Percentiles rank a stretch among this genome's conserved stretches.
phyloP scores from a whole-genome alignment of 768 basidiomycete genomes.

The Boletellus ananiceps region DNA sequence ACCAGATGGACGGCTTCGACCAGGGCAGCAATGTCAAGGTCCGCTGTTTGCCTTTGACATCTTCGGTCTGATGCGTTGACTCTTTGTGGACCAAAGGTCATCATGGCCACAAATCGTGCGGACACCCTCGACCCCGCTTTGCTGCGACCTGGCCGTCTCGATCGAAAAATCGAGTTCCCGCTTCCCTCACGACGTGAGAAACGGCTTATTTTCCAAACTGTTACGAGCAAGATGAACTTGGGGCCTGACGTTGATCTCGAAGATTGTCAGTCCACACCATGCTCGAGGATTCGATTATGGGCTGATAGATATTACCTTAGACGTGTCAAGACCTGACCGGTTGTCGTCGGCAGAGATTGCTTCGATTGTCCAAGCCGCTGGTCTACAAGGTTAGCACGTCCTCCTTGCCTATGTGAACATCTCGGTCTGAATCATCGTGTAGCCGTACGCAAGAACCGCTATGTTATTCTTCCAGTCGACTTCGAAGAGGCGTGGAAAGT shows the following conservation, averaged over 20 bases:
- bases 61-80: background rate
- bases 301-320: constrained; percentile 38
- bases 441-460: constrained; percentile 97
- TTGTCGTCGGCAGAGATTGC: constrained; percentile 94
- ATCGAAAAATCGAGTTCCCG: constrained; percentile 99
- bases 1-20: constrained; percentile 99
- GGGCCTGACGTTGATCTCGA: constrained; percentile 97
- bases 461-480: constrained; percentile 93
- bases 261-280: constrained; percentile 68
- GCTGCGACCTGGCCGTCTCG: constrained; percentile 94
- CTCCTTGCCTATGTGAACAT: background rate
- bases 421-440: constrained; percentile 5
- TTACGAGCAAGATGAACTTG: constrained; percentile 95
- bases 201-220: constrained; percentile 96
- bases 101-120: constrained; percentile 99
- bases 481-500: constrained; percentile 99
- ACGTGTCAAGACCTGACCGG: constrained; percentile 94
- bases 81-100: constrained; percentile 56
- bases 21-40: constrained; percentile 99
- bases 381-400: constrained; percentile 71
- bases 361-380: constrained; percentile 94
- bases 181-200: constrained; percentile 91
- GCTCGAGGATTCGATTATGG: constrained; percentile 6
- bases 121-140: constrained; percentile 98
- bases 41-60: background rate